Base-by-base conservation (phyloP, 371 early-diverging fungal species). In the Rhizopus arrhizus region DNA sequence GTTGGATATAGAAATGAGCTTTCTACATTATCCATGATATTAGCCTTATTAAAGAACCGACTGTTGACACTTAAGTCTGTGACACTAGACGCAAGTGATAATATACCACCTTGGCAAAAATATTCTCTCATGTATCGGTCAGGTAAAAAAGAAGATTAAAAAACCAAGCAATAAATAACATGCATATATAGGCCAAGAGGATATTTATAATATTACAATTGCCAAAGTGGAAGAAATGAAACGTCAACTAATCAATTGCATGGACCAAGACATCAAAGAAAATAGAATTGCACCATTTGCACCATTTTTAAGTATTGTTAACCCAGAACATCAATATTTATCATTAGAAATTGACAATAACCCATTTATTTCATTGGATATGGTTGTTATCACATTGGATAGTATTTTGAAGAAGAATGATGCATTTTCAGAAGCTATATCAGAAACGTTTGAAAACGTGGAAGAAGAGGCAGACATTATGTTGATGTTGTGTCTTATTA, bases 1-100 rank as follows among this genome's bases (percentile, higher is more conserved):
- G 62, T 83, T 7, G 71, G 78, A 3, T 70, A 73, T 29, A 66
- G 85, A 15, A 85, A 85, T 35, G 85, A 85, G 56, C 61, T 80
- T 28, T 75, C 80, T n/a, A 80, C 81, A 80, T 48, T 82, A 22
- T 67, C 69, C 10, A 71, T 74, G 52, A 64, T 70, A 22, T 58
- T 61, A 3, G 33, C 62, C 16, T 63, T 85, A 6, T 58, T 82
- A 22, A 58, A 69, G 11, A 57, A 32, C 13, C 69, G 75, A 33
- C 15, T 81, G 34, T 57, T 63, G 15, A 68, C 68, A 2, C 46
- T 82, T 2, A 28, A 59, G 47, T 59, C 60, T 1, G 58, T 66
- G 29, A 58, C 58, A 15, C 29, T 64, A 0, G 50, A 61, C 29
- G 57, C 64, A 9, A 57, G 56, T 31, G 16, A 56, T 3, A 50